Percentiles rank a stretch among this genome's conserved stretches.
Evolutionary conservation across 305 asterid genomes (phyloP).

Genomic region (Solanum hybrid): DNA sequence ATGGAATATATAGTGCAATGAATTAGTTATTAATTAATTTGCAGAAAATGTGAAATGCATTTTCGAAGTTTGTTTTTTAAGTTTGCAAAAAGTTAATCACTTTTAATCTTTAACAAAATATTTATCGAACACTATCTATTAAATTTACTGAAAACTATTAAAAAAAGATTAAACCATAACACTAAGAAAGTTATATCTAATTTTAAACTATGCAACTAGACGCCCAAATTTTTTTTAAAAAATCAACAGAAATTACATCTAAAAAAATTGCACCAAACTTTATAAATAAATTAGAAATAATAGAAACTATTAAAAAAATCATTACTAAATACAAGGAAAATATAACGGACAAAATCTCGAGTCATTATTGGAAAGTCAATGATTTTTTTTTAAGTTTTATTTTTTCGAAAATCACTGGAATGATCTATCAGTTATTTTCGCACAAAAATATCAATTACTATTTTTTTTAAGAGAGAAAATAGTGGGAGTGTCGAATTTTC

Average conservation of each 20-base stretch:
- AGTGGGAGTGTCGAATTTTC: neutral
- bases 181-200: neutral
- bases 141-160: too few relatives aligned
- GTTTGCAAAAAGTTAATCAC: neutral
- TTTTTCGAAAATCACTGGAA: neutral
- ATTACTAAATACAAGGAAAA: too few relatives aligned
- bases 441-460: neutral
- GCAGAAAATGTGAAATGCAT: neutral
- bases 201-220: neutral
- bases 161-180: neutral
- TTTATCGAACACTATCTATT: neutral
- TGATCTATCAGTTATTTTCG: neutral
- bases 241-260: too few relatives aligned
- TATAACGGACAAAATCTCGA: neutral
- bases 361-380: neutral
- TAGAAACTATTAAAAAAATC: neutral
- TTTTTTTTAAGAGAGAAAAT: too few relatives aligned
- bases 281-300: neutral
- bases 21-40: too few relatives aligned
- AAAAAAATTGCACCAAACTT: neutral
- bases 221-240: neutral
- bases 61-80: too few relatives aligned
- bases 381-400: too few relatives aligned
- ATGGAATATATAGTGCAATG: neutral
- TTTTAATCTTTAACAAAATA: neutral